A percentile compares a stretch with the other conserved stretches of the same genome.
These are phyloP conservation scores for Apostasia ramifera DNA, from an alignment of 106 monocot species.

Conservation along the genomic window DNA sequence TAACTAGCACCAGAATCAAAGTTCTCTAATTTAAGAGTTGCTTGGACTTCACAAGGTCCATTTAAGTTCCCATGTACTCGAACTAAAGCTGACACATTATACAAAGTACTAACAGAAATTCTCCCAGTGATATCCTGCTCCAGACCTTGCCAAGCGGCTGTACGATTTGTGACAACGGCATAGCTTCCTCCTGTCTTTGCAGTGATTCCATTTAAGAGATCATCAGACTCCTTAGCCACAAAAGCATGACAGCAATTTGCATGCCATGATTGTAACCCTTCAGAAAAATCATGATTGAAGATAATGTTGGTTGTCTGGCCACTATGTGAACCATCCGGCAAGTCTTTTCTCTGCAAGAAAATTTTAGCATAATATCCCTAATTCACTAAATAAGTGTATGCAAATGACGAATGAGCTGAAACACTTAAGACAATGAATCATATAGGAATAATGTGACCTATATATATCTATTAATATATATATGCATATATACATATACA, in stretches of 20 bases:
- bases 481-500: not conserved
- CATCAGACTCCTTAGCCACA: conserved; percentile 35
- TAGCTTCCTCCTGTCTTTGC: conserved; percentile 32
- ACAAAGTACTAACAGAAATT: conserved; percentile 29
- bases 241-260: conserved; percentile 59
- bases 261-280: conserved; percentile 53
- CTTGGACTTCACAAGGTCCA: conserved; percentile 28
- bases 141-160: conserved; percentile 72
- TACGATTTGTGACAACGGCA: conserved; percentile 68
- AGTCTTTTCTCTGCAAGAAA: conserved; percentile 14
- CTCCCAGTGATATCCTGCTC: conserved; percentile 77
- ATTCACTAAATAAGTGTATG: not conserved
- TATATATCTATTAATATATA: not conserved
- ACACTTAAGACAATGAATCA: not conserved
- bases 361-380: not conserved
- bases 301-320: conserved; percentile 34
- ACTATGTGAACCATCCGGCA: conserved; percentile 8
- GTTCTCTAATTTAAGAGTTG: conserved; percentile 55
- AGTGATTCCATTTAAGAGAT: conserved; percentile 20
- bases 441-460: not conserved
- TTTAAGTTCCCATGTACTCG: conserved; percentile 47
- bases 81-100: conserved; percentile 52
- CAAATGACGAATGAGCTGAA: not conserved
- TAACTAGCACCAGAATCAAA: conserved; percentile 32
- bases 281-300: conserved; percentile 70